phyloP scores from a whole-genome alignment of 768 basidiomycete species.

The Floccularia luteovirens region DNA sequence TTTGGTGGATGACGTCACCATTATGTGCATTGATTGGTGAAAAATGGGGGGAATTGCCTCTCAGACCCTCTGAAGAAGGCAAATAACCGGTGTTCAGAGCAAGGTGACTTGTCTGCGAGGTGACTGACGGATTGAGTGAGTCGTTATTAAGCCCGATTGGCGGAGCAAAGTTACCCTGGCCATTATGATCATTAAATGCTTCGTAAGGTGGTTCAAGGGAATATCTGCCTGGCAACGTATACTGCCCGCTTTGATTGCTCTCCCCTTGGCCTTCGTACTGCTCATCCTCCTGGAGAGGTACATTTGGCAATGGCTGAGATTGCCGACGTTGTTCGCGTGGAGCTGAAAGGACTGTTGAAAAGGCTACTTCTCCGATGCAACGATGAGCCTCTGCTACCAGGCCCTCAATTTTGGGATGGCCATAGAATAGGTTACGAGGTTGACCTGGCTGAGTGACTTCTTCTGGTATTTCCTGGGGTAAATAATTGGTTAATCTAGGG shows the following conservation, averaged over 20 bases:
- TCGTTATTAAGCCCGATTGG: constrained; percentile 13
- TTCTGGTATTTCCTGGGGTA: constrained; percentile 69
- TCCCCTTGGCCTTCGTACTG: neutral
- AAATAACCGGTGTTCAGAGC: no score
- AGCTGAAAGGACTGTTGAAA: constrained; percentile 31
- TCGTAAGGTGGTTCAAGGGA: no score
- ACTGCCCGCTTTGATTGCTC: no score
- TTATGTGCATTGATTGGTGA: no score
- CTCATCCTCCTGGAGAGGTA: neutral
- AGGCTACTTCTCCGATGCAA: constrained; percentile 42
- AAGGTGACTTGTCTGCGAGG: no score
- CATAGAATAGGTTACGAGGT: constrained; percentile 63
- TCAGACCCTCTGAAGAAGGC: no score
- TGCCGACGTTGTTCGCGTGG: constrained; percentile 14
- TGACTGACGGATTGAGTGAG: constrained; percentile 20
- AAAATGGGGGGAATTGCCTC: no score
- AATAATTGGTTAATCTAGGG: neutral
- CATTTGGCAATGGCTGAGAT: constrained; percentile 7
- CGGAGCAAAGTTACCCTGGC: constrained; percentile 25
- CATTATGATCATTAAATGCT: no score
- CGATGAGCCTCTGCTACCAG: constrained; percentile 58
- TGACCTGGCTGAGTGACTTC: constrained; percentile 77
- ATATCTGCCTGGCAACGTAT: no score
- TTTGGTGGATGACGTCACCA: no score
- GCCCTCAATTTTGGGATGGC: constrained; percentile 53